These are phyloP conservation scores for Sarocladium kiliense DNA, from an alignment of 2,329 filamentous ascomycete species.

Conservation along the genomic window DNA sequence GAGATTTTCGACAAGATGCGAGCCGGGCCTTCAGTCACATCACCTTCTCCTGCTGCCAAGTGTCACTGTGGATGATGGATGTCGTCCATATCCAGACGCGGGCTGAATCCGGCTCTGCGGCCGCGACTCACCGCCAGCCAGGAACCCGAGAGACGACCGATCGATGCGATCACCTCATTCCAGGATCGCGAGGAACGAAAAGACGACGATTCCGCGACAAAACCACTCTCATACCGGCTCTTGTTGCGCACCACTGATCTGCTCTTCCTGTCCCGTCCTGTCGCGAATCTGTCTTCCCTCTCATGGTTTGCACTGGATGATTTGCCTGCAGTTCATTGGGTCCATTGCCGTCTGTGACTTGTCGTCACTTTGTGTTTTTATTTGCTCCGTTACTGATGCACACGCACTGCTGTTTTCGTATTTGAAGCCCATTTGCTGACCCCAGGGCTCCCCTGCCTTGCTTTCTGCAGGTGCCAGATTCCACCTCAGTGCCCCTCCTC, in stretches of 20 bases:
- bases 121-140: background rate
- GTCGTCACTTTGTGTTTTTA: too few species aligned
- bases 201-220: background rate
- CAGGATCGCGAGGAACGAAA: background rate
- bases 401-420: background rate
- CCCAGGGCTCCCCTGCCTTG: background rate
- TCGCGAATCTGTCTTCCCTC: background rate
- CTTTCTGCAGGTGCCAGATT: conserved; percentile 1
- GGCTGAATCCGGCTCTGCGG: background rate
- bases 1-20: too few species aligned
- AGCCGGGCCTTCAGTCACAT: too few species aligned
- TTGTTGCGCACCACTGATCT: too few species aligned
- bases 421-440: background rate
- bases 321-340: too few species aligned
- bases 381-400: too few species aligned
- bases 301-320: too few species aligned
- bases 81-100: too few species aligned
- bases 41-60: background rate
- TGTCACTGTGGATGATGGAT: background rate
- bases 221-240: too few species aligned
- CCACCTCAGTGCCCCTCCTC: conserved; percentile 7
- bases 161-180: background rate
- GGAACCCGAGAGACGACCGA: background rate
- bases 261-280: background rate
- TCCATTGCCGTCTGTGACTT: too few species aligned